Percentiles rank a stretch among this genome's conserved stretches.
phyloP scores from a whole-genome alignment of 2,329 filamentous ascomycete species.

The Aspergillus hiratsukae region DNA sequence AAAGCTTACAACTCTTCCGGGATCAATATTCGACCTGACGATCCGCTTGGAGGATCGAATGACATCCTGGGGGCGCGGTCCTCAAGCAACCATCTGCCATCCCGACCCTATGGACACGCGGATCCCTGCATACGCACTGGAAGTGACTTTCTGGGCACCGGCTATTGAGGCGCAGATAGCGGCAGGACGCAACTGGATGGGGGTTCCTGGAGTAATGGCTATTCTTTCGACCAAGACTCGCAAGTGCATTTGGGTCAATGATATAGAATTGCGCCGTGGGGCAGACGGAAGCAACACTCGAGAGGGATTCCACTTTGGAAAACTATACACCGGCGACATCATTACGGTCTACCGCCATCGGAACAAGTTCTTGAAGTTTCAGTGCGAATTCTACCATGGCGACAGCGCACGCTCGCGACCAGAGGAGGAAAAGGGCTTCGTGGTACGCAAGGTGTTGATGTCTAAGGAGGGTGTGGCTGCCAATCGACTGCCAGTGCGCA shows the following conservation, averaged over 20 bases:
- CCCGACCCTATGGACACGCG: constrained; percentile 59
- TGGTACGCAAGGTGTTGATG: constrained; percentile 35
- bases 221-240: constrained; percentile 78
- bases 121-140: constrained; percentile 77
- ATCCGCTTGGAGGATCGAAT: constrained; percentile 63
- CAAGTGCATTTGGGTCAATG: constrained; percentile 72
- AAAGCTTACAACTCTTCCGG: constrained; percentile 59
- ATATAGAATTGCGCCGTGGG: constrained; percentile 56
- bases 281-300: constrained; percentile 50
- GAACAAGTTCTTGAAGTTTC: constrained; percentile 38
- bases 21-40: constrained; percentile 61
- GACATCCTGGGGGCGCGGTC: constrained; percentile 72
- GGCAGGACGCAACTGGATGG: constrained; percentile 53
- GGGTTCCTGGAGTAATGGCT: constrained; percentile 54
- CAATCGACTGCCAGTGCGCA: constrained; percentile 23
- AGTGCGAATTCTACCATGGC: constrained; percentile 45
- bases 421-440: constrained; percentile 37
- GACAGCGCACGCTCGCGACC: constrained; percentile 41
- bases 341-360: constrained; percentile 63
- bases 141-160: constrained; percentile 69
- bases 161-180: constrained; percentile 59
- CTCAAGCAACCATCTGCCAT: constrained; percentile 65
- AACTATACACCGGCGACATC: constrained; percentile 70
- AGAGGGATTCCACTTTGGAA: constrained; percentile 55
- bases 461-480: constrained; percentile 21